Evolutionary conservation across 441 rosid species (phyloP), one percentile per base, ranked within the genome.

Genomic region (Arabidopsis lyrata): DNA sequence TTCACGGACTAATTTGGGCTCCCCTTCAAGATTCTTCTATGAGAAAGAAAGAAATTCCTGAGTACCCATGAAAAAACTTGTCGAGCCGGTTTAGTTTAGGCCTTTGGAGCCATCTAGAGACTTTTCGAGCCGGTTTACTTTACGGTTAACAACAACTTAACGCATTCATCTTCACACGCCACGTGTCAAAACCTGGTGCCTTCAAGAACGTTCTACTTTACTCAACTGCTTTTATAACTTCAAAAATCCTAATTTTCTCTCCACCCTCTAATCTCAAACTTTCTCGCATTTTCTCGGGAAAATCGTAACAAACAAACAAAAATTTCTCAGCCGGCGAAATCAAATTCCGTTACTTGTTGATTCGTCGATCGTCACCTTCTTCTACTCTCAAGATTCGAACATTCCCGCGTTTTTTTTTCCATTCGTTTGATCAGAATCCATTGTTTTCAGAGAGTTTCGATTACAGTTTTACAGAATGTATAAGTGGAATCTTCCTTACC

Each of bases 401-500:
- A 12, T 39, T 42, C 47, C 47, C 47, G 47, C 47, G 47, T 38
- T 10, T 38, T 38, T 29, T 57, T 58, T 0, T 10, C 27, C 13
- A 4, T 61, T 24, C 12, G 22, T n/a, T n/a, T 41, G 2, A 27
- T 63, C 6, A 63, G 27, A 12, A 45, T 47, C 12, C 35, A 38
- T 20, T 20, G 47, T 22, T 22, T 22, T 22, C 22, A 22, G 22
- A 22, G 22, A 22, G 24, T n/a, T 47, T 32, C 18, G 29, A 3
- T 29, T 27, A 63, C 45, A 10, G 48, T 14, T 36, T 45, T 31
- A 4, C 9, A 39, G 27, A 62, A 70, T 76, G 80, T 53, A 70
- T 22, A 64, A 70, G 89, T 93, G 90, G 91, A 61, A 41, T 29
- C 95, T 79, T 34, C 79, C 87, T 10, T 73, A 59, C 77, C 63